phyloP scores from a whole-genome alignment of 768 basidiomycete genomes.

The Botryobasidium botryosum region DNA sequence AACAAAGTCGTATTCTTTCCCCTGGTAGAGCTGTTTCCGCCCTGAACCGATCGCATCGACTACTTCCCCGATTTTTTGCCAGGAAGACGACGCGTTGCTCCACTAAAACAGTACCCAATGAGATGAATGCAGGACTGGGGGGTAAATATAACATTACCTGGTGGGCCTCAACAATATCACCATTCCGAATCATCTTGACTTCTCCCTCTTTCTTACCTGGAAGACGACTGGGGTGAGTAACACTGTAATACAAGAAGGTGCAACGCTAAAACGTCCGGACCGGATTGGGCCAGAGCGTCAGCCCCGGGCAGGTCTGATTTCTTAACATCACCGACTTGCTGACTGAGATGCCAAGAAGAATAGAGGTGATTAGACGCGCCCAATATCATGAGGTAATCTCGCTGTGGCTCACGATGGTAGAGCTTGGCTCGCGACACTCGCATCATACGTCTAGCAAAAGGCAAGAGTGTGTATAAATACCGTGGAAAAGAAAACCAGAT shows the following conservation, averaged over 20 bases:
- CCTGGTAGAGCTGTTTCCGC: conserved; percentile 83
- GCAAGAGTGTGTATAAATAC: conserved; percentile 7
- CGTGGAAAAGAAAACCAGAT: conserved; percentile 4
- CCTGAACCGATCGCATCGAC: conserved; percentile 84
- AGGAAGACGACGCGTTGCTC: conserved; percentile 23
- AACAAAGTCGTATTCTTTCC: conserved; percentile 97
- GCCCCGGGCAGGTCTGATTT: conserved; percentile 73
- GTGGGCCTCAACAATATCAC: conserved; percentile 72
- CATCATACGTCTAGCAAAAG: conserved; percentile 34
- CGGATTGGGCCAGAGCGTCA: conserved; percentile 75
- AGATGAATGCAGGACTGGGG: not conserved
- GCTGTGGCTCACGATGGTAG: conserved; percentile 36
- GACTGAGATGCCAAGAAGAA: conserved; percentile 19
- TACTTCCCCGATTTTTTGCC: conserved; percentile 93
- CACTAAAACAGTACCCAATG: not conserved
- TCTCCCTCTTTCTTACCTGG: conserved; percentile 86
- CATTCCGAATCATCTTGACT: conserved; percentile 78
- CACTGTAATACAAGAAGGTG: not conserved
- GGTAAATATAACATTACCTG: conserved; percentile 35
- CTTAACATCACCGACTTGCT: conserved; percentile 86
- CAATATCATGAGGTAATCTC: not conserved
- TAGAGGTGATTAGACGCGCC: not conserved
- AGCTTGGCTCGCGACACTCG: conserved; percentile 56
- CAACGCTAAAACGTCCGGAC: conserved; percentile 28
- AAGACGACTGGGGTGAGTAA: not conserved